A percentile compares a stretch with the other conserved stretches of the same genome.
phyloP scores from a whole-genome alignment of 495 filamentous ascomycete genomes.

The Xylaria castorea region DNA sequence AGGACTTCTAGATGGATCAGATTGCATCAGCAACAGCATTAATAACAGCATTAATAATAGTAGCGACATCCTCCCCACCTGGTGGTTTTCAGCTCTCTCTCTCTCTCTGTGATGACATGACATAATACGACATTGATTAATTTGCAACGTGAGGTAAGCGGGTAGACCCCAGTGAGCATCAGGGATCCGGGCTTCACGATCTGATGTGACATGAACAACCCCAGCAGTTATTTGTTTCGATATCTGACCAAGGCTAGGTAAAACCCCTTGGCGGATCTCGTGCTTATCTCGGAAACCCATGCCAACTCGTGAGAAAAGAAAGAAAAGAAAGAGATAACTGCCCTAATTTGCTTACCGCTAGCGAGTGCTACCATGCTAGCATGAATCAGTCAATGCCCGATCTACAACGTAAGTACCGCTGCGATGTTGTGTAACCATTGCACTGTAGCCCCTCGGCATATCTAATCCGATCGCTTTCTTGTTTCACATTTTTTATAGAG shows the following conservation, averaged over 20 bases:
- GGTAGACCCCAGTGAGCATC: slow-evolving; percentile 1
- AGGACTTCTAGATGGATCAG: not conserved
- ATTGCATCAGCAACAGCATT: not conserved
- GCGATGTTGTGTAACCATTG: not conserved
- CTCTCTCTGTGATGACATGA: slow-evolving; percentile 22
- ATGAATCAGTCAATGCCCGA: slow-evolving; percentile 9
- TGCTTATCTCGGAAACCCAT: not conserved
- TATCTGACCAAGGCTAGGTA: not conserved
- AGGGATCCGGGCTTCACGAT: slow-evolving; percentile 10
- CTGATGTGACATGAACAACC: not conserved
- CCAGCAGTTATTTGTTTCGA: not conserved
- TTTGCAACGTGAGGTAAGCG: slow-evolving; percentile 33
- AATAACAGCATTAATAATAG: not conserved
- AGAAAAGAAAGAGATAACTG: not conserved
- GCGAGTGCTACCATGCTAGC: not conserved
- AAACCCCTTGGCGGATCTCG: not conserved
- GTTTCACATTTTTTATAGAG: not conserved
- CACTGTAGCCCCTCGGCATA: not conserved
- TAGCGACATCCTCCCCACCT: not conserved
- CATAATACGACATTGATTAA: slow-evolving; percentile 37
- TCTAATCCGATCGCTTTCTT: not conserved
- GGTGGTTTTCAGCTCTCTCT: slow-evolving; percentile 17
- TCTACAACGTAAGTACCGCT: not conserved
- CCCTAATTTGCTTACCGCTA: slow-evolving; percentile 1
- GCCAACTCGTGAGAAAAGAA: not conserved